These are phyloP conservation scores for Fusarium nisikadoi DNA, from an alignment of 2,329 filamentous ascomycete species.

Conservation along the genomic window DNA sequence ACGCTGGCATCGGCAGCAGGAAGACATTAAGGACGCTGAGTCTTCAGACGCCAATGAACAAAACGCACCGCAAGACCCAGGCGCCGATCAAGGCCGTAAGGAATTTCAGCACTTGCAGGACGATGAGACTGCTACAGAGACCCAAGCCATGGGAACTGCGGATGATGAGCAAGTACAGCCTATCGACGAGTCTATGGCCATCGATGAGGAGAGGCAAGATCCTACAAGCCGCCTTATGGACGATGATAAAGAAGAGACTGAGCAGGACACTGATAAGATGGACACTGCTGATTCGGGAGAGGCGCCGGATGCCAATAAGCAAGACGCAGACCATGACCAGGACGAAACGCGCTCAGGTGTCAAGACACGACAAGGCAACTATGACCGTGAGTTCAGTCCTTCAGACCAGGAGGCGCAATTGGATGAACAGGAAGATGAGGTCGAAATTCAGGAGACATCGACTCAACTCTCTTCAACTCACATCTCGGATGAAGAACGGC, in stretches of 20 bases:
- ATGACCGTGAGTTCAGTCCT: slow-evolving; percentile 61
- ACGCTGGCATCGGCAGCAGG: slow-evolving; percentile 89
- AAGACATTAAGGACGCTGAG: slow-evolving; percentile 74
- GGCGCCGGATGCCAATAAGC: slow-evolving; percentile 53
- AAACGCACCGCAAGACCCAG: slow-evolving; percentile 59
- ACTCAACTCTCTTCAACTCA: slow-evolving; percentile 79
- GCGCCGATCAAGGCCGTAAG: slow-evolving; percentile 71
- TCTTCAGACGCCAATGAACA: slow-evolving; percentile 54
- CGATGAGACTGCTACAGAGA: slow-evolving; percentile 82
- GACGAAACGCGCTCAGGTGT: slow-evolving; percentile 70
- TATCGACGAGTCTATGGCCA: slow-evolving; percentile 88
- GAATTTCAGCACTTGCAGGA: slow-evolving; percentile 95
- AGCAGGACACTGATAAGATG: slow-evolving; percentile 58
- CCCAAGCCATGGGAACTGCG: slow-evolving; percentile 90
- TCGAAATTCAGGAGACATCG: slow-evolving; percentile 62
- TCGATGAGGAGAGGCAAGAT: slow-evolving; percentile 75
- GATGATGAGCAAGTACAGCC: slow-evolving; percentile 87
- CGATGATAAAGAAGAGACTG: slow-evolving; percentile 62
- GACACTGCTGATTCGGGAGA: slow-evolving; percentile 52
- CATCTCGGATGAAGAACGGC: slow-evolving; percentile 60
- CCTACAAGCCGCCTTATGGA: slow-evolving; percentile 61
- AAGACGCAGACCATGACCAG: slow-evolving; percentile 56
- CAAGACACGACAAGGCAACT: slow-evolving; percentile 68
- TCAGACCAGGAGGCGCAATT: slow-evolving; percentile 56
- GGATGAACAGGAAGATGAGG: slow-evolving; percentile 60